phyloP scores from a whole-genome alignment of 1,284 basidiomycete genomes.

The Cutaneotrichosporon cavernicola region DNA sequence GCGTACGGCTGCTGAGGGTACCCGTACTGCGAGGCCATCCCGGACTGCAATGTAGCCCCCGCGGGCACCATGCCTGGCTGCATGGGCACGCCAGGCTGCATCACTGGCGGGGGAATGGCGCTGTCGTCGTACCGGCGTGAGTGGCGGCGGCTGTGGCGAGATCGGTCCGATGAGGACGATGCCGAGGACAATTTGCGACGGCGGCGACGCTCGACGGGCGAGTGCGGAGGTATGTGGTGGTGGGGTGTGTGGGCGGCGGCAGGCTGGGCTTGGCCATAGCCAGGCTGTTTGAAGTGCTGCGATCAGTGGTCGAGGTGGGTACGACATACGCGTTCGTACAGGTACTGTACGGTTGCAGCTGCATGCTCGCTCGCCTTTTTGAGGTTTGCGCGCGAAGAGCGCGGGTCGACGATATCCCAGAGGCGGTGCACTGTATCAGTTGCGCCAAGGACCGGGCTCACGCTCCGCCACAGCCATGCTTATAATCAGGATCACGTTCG shows the following conservation, averaged over 20 bases:
- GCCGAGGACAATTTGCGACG: background rate
- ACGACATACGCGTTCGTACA: constrained; percentile 43
- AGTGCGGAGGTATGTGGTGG: background rate
- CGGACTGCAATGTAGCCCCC: constrained; percentile 1
- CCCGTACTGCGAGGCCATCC: background rate
- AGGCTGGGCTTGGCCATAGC: background rate
- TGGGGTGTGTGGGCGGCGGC: background rate
- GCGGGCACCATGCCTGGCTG: background rate
- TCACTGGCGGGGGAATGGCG: too few species aligned
- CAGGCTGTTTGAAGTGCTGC: background rate
- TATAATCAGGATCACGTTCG: constrained; percentile 43
- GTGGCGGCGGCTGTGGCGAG: background rate
- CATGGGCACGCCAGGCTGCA: constrained; percentile 8
- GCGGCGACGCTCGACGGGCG: background rate
- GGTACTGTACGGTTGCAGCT: constrained; percentile 47
- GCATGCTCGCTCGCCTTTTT: constrained; percentile 46
- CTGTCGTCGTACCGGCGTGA: background rate
- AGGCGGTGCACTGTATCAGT: constrained; percentile 39
- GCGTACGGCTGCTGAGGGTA: constrained; percentile 2
- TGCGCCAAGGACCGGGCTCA: constrained; percentile 26
- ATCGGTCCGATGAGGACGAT: background rate
- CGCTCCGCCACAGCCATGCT: constrained; percentile 48
- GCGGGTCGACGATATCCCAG: constrained; percentile 41
- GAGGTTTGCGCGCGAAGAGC: constrained; percentile 31
- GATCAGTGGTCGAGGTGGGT: background rate